These are phyloP conservation scores for Exidia glandulosa DNA, from an alignment of 768 basidiomycete genomes.

Conservation along the genomic window DNA sequence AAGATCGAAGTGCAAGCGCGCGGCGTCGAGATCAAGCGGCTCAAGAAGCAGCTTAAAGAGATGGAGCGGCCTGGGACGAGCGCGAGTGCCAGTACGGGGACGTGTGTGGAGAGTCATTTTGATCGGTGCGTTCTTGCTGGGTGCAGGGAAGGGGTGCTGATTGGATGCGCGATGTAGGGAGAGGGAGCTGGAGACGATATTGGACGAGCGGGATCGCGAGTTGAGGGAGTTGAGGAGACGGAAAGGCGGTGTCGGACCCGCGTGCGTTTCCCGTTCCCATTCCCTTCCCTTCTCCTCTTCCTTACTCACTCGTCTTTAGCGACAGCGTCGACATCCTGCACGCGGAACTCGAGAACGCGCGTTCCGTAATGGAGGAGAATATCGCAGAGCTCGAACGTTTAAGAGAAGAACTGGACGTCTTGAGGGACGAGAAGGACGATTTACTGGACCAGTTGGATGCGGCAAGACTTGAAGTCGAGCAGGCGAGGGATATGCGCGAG, in stretches of 20 bases:
- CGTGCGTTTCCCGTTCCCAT: no score
- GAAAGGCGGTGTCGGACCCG: conserved; percentile 5
- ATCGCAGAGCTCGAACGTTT: conserved; percentile 73
- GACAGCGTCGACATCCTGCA: conserved; percentile 46
- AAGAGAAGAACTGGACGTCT: conserved; percentile 51
- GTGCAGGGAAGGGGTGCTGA: no score
- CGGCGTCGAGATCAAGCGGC: conserved; percentile 82
- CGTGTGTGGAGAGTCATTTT: conserved; percentile 2
- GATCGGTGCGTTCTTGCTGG: not conserved
- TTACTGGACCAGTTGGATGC: conserved; percentile 54
- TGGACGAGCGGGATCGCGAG: conserved; percentile 65
- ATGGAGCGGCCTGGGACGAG: conserved; percentile 75
- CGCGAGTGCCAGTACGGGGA: conserved; percentile 53
- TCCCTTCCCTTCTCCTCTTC: not conserved
- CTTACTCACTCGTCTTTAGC: not conserved
- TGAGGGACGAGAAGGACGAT: conserved; percentile 56
- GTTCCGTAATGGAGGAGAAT: conserved; percentile 66
- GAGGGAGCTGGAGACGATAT: conserved; percentile 59
- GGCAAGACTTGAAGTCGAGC: conserved; percentile 56
- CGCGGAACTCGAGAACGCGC: conserved; percentile 55
- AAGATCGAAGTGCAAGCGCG: conserved; percentile 88
- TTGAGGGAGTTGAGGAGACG: conserved; percentile 54
- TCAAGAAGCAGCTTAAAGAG: conserved; percentile 79
- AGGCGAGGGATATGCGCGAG: conserved; percentile 47
- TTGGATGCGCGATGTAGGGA: no score